Conservation (phyloP, 2,329 filamentous ascomycete genomes). For the Emydomyces testavorans region DNA sequence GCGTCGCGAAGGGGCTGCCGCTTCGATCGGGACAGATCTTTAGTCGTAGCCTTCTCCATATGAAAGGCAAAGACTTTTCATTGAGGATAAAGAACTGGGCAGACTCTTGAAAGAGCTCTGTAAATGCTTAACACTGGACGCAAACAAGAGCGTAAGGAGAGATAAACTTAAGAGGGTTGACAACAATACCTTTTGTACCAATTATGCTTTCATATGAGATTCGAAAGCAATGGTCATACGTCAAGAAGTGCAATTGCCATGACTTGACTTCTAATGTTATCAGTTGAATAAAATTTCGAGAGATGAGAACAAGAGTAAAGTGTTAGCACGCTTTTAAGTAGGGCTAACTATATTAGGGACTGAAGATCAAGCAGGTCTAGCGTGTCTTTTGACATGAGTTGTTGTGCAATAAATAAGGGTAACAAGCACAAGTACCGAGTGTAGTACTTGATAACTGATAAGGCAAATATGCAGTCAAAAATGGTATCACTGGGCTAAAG, state of each 20-base stretch:
- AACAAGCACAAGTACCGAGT: too few species aligned
- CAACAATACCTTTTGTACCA: not conserved
- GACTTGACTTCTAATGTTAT: too few species aligned
- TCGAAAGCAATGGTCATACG: too few species aligned
- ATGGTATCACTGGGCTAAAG: not conserved
- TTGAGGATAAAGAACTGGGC: not conserved
- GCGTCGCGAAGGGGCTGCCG: slow-evolving; percentile 40
- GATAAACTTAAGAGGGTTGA: not conserved
- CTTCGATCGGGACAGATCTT: slow-evolving; percentile 12
- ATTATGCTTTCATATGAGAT: not conserved
- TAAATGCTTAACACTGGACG: not conserved
- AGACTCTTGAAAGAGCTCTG: not conserved
- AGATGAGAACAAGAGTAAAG: too few species aligned
- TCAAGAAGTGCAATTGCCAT: too few species aligned
- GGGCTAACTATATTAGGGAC: too few species aligned
- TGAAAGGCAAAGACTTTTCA: not conserved
- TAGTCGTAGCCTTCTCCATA: slow-evolving; percentile 10
- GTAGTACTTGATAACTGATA: too few species aligned
- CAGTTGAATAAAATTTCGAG: too few species aligned
- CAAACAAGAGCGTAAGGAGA: not conserved
- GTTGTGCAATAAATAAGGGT: too few species aligned
- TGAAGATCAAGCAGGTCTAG: too few species aligned
- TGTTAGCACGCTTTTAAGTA: too few species aligned
- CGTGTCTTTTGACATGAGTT: too few species aligned
- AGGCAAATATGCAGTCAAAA: not conserved